Evolutionary conservation across 441 rosid species (phyloP).

Genomic region (Croton laevigatus): DNA sequence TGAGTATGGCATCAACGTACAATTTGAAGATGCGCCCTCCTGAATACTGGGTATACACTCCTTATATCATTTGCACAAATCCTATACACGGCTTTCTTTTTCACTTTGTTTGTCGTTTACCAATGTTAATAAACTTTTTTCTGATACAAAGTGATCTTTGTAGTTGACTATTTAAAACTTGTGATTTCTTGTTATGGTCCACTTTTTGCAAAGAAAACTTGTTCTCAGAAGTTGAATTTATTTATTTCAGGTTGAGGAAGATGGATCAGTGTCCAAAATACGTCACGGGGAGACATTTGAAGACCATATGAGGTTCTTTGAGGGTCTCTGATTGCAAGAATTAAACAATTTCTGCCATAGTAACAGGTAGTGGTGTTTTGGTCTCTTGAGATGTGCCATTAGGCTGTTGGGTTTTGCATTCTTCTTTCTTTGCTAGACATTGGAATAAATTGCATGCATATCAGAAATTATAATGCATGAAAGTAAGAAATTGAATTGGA

Average conservation of each 20-base stretch:
- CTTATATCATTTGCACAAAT: background rate
- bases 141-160: background rate
- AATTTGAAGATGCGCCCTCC: slow-evolving; percentile 99
- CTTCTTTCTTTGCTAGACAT: no score
- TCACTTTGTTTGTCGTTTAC: background rate
- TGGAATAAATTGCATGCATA: no score
- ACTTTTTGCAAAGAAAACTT: background rate
- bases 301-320: slow-evolving; percentile 73
- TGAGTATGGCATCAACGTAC: slow-evolving; percentile 99
- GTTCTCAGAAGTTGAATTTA: slow-evolving; percentile 10
- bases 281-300: slow-evolving; percentile 89
- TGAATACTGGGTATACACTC: slow-evolving; percentile 78
- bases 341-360: background rate
- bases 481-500: no score
- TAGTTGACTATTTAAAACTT: background rate
- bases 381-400: no score
- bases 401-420: no score
- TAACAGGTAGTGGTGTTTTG: background rate
- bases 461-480: no score
- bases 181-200: background rate
- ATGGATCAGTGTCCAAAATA: slow-evolving; percentile 74
- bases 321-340: slow-evolving; percentile 50
- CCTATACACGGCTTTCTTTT: background rate
- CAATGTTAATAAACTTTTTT: background rate
- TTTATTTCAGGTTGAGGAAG: slow-evolving; percentile 70